Evolutionary conservation across 352 stramenopile species (phyloP), one percentile per base, ranked within the genome.

Genomic region (Thalassiosira exigua): DNA sequence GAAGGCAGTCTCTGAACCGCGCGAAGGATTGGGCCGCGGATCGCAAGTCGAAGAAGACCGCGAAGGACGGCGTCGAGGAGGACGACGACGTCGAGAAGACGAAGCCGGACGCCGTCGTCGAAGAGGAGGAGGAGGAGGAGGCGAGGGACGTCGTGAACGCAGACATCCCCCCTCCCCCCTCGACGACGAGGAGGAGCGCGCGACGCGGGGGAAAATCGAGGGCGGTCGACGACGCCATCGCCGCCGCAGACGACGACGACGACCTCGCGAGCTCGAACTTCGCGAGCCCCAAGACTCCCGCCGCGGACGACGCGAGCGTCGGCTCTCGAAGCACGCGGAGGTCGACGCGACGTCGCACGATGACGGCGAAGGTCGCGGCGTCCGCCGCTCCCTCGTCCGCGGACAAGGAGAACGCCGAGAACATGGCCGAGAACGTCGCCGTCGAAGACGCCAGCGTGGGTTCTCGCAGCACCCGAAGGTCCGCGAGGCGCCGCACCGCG

Each of bases 11-110:
- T 17, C 19, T 66, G 26, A 27, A 50, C 19, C 5, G 29, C 29
- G 65, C 65, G 1, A 61, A 74, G 36, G 51, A 61, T 65, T 74
- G 65, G 65, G 64, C 64, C 12, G 65, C 51, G 3, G 51, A 74
- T 14, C 65, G 65, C n/a, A 74, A 74, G 53, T 33, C 22, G 1
- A 74, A 74, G 65, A 65, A 65, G 24, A 52, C 62, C 21, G 29
- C 19, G 7, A 27, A n/a, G 19, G 51, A 12, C 22, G 51, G 58
- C 3, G 30, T 27, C 24, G 60, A 39, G 5, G 14, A 29, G 14
- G 46, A 4, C 17, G 50, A 62, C n/a, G 62, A 69, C 29, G 29
- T 4, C 22, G 51, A 66, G 29, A 30, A 48, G 32, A 52, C 57
- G 22, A 52, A 52, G 36, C 2, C 26, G 27, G 9, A 65, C 17